Conservation (phyloP, 106 monocot genomes). For the Dactylorhiza incarnata region DNA sequence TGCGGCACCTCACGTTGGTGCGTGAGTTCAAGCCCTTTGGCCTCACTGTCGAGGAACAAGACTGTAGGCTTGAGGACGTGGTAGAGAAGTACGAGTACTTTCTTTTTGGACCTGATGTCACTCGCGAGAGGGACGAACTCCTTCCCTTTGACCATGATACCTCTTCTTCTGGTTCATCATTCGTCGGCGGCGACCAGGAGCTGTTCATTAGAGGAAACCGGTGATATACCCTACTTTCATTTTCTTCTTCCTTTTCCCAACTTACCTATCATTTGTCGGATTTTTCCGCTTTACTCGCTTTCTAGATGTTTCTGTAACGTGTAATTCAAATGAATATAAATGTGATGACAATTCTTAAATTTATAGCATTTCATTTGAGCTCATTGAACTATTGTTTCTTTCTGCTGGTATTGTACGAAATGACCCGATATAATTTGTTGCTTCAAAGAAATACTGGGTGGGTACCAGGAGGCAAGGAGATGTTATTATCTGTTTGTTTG, state of each 20-base stretch:
- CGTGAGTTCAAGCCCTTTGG: conserved; percentile 88
- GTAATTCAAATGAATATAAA: neutral
- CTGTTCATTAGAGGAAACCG: conserved; percentile 80
- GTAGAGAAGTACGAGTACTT: conserved; percentile 53
- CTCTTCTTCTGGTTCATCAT: conserved; percentile 18
- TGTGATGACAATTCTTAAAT: neutral
- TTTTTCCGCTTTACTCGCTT: neutral
- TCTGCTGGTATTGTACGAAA: neutral
- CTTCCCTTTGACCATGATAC: conserved; percentile 17
- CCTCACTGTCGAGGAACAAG: conserved; percentile 43
- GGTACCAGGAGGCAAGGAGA: neutral
- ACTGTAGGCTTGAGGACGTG: conserved; percentile 30
- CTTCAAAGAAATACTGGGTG: neutral
- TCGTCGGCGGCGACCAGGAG: conserved; percentile 68
- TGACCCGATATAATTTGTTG: neutral
- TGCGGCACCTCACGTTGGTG: conserved; percentile 61
- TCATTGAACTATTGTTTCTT: neutral
- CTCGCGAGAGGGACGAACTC: conserved; percentile 30
- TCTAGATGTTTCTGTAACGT: neutral
- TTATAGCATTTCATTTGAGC: neutral
- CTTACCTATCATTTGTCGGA: neutral
- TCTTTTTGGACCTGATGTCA: conserved; percentile 66
- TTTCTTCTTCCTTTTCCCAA: neutral
- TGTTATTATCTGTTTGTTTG: neutral
- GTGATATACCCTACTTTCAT: conserved; percentile 14